Evolutionary conservation across 2,329 filamentous ascomycete genomes (phyloP), one percentile per base, ranked within the genome.

Genomic region (Calonectria ilicicola): DNA sequence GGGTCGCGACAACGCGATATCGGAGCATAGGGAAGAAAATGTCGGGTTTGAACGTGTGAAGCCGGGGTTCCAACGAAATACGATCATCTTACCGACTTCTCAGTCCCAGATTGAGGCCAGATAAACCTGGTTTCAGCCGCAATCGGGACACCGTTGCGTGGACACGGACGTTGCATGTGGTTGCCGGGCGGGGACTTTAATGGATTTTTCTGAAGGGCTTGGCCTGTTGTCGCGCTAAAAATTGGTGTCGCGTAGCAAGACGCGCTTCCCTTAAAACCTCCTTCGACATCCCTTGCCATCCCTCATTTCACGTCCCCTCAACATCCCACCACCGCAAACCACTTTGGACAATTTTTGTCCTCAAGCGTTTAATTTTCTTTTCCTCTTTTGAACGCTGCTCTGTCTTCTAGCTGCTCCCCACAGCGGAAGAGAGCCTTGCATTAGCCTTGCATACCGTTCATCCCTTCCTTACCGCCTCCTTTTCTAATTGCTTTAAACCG

Each of bases 251-350:
- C 82, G 82, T 82, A 69, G 76, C 64, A 74, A 78, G 77, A 83
- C 82, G 82, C 82, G 82, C 67, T 76, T 80, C 73, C 80, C 81
- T 82, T 85, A 84, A 85, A 83, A 84, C 76, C 79, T 76, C 77
- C 75, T 74, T 75, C 70, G 77, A 77, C 76, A 72, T 79, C 77
- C 74, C 65, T 70, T 56, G 69, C 53, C 71, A 78, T 72, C 77
- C 72, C 73, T 71, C 72, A 72, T 74, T 65, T 77, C 74, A 73
- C 78, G 74, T 80, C 78, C 73, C 65, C 74, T 76, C 70, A 42
- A 79, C 74, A 75, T 75, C 77, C 75, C 76, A 35, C 32, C 32
- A 75, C 72, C 44, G 70, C 64, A 66, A 67, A 76, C 76, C 44
- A 53, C 29, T 63, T 56, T 56, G 62, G 46, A 69, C 67, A 68